Base-by-base conservation (phyloP, 352 stramenopile genomes). In the Achlya hypogyna region DNA sequence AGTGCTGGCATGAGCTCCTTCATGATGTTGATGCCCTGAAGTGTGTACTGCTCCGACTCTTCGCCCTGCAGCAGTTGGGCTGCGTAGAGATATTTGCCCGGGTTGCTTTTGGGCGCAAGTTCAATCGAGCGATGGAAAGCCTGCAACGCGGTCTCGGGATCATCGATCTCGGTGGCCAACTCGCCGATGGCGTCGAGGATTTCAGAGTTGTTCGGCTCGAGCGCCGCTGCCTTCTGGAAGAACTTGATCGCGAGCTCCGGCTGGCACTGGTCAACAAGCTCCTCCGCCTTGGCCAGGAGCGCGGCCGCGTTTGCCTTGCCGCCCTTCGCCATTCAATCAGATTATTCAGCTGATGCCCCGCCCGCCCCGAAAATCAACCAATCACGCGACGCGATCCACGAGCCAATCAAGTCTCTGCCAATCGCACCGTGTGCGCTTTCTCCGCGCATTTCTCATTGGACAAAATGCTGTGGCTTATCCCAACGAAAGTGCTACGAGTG, bases 1-100 rank as follows among this genome's bases (percentile, higher is more conserved):
- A 63, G n/a, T 14, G 22, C 5, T 10, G 53, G 65, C 38, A 93
- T 64, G 69, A 92, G 79, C 40, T 81, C 72, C 51, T 81, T 72
- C 45, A 96, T 64, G 53, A 86, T 78, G 23, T 69, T 67, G 62
- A 96, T 85, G 62, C 86, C 87, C 70, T 93, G 78, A 52, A 72
- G 75, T 53, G 81, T 79, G 63, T 81, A 89, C 53, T 77, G 69
- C 64, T 88, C 79, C 5, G 84, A 84, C 45, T 94, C 79, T 58
- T 93, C 79, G 53, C 85, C 86, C 4, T 73, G 59, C 5, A 86
- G 78, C 29, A 96, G 73, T 75, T 96, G 87, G 34, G 84, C 80
- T 9, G 89, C 70, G 71, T 96, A 95, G 59, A 96, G 83, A 70
- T 83, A 96, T 66, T 94, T 93, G 78, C 73, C 72, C 12, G 86